These are phyloP conservation scores for Isatis lusitanica DNA, from an alignment of 441 rosid species.

Conservation along the genomic window DNA sequence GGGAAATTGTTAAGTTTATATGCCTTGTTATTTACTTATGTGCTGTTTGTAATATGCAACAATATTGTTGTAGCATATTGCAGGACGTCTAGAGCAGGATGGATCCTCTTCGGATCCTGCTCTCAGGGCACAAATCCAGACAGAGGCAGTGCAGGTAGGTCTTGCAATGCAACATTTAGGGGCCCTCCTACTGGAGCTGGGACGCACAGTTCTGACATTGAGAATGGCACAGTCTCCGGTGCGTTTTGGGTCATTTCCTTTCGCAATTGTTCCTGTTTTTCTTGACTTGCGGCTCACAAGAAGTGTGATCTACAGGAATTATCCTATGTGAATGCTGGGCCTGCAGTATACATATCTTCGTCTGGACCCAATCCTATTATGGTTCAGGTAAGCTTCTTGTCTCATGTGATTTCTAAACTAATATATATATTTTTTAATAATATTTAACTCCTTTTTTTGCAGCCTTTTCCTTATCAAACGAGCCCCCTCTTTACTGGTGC, in stretches of 20 bases:
- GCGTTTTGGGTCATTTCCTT: slow-evolving; percentile 25
- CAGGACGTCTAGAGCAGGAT: slow-evolving; percentile 80
- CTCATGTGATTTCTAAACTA: neutral
- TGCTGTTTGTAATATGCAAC: slow-evolving; percentile 52
- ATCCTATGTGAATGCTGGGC: slow-evolving; percentile 84
- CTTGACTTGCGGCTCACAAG: slow-evolving; percentile 14
- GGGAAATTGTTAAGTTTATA: neutral
- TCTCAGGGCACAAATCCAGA: slow-evolving; percentile 71
- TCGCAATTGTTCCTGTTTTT: neutral
- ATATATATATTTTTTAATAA: neutral
- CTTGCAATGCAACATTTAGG: slow-evolving; percentile 89
- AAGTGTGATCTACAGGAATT: slow-evolving; percentile 52
- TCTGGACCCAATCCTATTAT: slow-evolving; percentile 45
- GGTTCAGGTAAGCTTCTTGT: slow-evolving; percentile 64
- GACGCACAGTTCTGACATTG: slow-evolving; percentile 80
- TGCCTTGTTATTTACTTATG: slow-evolving; percentile 45
- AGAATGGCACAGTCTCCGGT: slow-evolving; percentile 89
- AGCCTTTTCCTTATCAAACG: slow-evolving; percentile 93
- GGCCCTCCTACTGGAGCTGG: slow-evolving; percentile 92
- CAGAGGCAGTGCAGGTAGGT: slow-evolving; percentile 75
- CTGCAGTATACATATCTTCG: slow-evolving; percentile 63
- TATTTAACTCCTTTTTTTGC: slow-evolving; percentile 32
- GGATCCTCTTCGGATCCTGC: slow-evolving; percentile 68
- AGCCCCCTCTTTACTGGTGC: slow-evolving; percentile 68
- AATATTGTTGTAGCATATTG: slow-evolving; percentile 80